Conservation (phyloP, 179 eudicot species). For the Drosera spatulata region DNA sequence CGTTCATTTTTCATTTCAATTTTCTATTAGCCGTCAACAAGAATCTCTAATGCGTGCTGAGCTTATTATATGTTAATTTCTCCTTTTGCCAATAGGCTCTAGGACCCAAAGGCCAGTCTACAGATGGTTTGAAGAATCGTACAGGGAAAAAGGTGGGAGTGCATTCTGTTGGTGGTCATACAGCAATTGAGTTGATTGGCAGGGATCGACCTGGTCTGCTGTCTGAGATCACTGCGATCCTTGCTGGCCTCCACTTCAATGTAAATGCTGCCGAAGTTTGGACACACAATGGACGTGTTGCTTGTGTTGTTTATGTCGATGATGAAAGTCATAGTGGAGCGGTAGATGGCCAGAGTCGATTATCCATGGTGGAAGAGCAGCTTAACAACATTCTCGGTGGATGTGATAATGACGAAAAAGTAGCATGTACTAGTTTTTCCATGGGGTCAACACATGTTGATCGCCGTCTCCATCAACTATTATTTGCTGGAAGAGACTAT, state of each 20-base stretch:
- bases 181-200: constrained; percentile 77
- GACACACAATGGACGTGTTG: constrained; percentile 93
- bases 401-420: constrained; percentile 28
- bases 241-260: constrained; percentile 64
- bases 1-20: too few relatives aligned
- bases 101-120: too few relatives aligned
- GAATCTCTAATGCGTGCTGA: too few relatives aligned
- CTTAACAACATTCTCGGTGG: constrained; percentile 46
- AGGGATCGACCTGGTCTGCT: constrained; percentile 85
- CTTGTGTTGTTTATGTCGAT: constrained; percentile 69
- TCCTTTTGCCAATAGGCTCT: too few relatives aligned
- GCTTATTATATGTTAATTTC: too few relatives aligned
- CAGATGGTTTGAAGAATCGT: too few relatives aligned
- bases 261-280: constrained; percentile 84
- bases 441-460: constrained; percentile 49
- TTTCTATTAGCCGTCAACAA: too few relatives aligned
- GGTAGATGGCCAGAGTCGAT: constrained; percentile 39
- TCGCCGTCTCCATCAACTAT: constrained; percentile 62
- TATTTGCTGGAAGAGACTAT: constrained; percentile 58
- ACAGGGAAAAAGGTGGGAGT: too few relatives aligned
- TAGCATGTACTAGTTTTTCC: constrained; percentile 37
- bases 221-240: constrained; percentile 78
- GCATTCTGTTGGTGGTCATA: constrained; percentile 71
- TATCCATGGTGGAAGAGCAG: constrained; percentile 72
- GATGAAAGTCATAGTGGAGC: constrained; percentile 54